phyloP scores from a whole-genome alignment of 208 protist genomes.

The Wallacemonas sp. region DNA sequence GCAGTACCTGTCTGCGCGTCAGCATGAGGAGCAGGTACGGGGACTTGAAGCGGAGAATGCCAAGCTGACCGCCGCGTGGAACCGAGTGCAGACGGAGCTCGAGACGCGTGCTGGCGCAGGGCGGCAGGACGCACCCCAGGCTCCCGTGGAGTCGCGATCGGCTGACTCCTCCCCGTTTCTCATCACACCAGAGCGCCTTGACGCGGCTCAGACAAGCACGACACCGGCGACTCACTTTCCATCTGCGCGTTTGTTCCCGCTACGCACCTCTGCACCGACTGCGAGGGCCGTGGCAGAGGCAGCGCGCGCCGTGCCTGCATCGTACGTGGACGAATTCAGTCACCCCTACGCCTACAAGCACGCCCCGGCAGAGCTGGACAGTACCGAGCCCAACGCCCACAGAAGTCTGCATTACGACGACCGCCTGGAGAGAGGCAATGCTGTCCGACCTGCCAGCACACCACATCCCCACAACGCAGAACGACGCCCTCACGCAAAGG shows the following conservation, averaged over 20 bases:
- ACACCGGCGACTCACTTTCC: neutral
- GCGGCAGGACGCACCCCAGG: slow-evolving; percentile 9
- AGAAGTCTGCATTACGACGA: too few species aligned
- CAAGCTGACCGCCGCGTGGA: slow-evolving; percentile 23
- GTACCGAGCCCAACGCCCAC: too few species aligned
- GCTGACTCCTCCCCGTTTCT: neutral
- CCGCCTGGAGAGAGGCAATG: too few species aligned
- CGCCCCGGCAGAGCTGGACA: too few species aligned
- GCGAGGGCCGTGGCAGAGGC: too few species aligned
- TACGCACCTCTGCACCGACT: neutral
- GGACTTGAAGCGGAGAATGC: slow-evolving; percentile 44
- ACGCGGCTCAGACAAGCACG: neutral
- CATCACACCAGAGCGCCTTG: neutral
- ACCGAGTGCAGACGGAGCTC: slow-evolving; percentile 14
- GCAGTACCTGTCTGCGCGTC: slow-evolving; percentile 52
- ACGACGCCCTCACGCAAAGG: too few species aligned
- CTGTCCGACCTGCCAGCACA: too few species aligned
- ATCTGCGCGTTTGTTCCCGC: neutral
- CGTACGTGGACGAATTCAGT: too few species aligned
- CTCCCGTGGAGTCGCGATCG: neutral
- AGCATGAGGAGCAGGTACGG: slow-evolving; percentile 58
- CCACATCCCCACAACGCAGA: too few species aligned
- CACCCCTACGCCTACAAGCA: too few species aligned
- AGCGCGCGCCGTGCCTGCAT: too few species aligned
- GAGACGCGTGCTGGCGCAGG: slow-evolving; percentile 22